A percentile compares a stretch with the other conserved stretches of the same genome.
Evolutionary conservation across 371 early-diverging fungal genomes (phyloP).

Genomic region (Gilbertella persicaria): DNA sequence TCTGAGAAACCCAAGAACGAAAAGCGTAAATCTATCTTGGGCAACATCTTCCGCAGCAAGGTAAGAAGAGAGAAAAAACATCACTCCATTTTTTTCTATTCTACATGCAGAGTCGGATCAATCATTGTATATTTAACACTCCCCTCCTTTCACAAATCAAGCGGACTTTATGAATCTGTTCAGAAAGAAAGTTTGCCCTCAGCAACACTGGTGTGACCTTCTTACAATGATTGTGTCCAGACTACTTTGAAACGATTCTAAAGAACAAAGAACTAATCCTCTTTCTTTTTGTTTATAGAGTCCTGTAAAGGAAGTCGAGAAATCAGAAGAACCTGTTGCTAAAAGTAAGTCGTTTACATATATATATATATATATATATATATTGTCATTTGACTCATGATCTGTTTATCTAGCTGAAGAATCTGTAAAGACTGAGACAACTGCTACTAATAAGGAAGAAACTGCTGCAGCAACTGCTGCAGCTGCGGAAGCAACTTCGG

Average conservation of each 20-base stretch:
- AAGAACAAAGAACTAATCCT: slow-evolving; percentile 1
- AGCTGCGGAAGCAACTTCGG: slow-evolving; percentile 10
- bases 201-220: slow-evolving; percentile 14
- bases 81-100: slow-evolving; percentile 1
- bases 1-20: slow-evolving; percentile 8
- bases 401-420: slow-evolving; percentile 2
- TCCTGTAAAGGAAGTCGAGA: slow-evolving; percentile 21
- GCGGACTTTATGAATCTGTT: slow-evolving; percentile 6
- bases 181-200: slow-evolving; percentile 8
- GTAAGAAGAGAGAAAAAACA: slow-evolving; percentile 21
- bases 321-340: slow-evolving; percentile 10
- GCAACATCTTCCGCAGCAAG: slow-evolving; percentile 28
- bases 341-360: slow-evolving; percentile 8
- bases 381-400: neutral
- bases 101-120: slow-evolving; percentile 14
- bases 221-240: neutral
- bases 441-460: slow-evolving; percentile 8
- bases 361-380: no score
- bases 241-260: slow-evolving; percentile 5
- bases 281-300: slow-evolving; percentile 17
- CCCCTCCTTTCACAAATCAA: neutral
- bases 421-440: neutral
- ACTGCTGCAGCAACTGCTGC: slow-evolving; percentile 1
- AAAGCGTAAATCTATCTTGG: slow-evolving; percentile 29
- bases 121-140: neutral